These are phyloP conservation scores for Lentithecium fluviatile DNA, from an alignment of 495 filamentous ascomycete genomes.

Conservation along the genomic window DNA sequence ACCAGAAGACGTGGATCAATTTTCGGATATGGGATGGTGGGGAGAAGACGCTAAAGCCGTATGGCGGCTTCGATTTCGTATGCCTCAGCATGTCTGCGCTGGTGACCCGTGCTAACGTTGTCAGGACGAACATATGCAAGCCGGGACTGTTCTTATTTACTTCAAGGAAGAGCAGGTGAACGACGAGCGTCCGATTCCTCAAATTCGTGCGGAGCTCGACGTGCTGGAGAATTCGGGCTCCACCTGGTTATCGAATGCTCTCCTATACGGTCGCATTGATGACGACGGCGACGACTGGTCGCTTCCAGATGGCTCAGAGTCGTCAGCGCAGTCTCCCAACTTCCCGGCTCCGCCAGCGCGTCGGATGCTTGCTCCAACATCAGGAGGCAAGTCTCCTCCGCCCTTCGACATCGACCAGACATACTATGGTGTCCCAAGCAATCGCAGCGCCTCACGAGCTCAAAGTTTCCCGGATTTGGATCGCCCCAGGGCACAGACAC, in stretches of 20 bases:
- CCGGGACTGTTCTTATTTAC: constrained; percentile 37
- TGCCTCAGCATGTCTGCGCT: not conserved
- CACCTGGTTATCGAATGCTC: constrained; percentile 33
- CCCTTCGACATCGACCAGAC: constrained; percentile 23
- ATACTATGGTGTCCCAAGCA: constrained; percentile 21
- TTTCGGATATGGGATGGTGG: constrained; percentile 36
- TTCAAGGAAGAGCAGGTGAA: constrained; percentile 37
- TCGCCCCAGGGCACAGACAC: constrained; percentile 2
- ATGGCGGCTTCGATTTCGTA: constrained; percentile 36
- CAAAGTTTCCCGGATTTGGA: constrained; percentile 10
- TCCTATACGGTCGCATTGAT: constrained; percentile 32
- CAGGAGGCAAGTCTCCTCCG: constrained; percentile 9
- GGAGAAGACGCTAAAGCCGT: constrained; percentile 26
- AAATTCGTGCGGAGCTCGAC: constrained; percentile 28
- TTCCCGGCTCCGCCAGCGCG: not conserved
- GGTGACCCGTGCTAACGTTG: not conserved
- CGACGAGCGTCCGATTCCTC: constrained; percentile 31
- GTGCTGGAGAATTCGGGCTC: constrained; percentile 34
- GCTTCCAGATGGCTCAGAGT: constrained; percentile 26
- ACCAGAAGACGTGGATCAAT: constrained; percentile 31
- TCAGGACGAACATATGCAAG: constrained; percentile 36
- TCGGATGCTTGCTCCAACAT: constrained; percentile 23
- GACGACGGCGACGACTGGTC: constrained; percentile 33
- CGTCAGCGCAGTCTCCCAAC: constrained; percentile 2
- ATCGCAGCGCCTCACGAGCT: constrained; percentile 1